Evolutionary conservation across 164 flowering plant species (phyloP), one percentile per base, ranked within the genome.

Genomic region (Stephania cephalantha): DNA sequence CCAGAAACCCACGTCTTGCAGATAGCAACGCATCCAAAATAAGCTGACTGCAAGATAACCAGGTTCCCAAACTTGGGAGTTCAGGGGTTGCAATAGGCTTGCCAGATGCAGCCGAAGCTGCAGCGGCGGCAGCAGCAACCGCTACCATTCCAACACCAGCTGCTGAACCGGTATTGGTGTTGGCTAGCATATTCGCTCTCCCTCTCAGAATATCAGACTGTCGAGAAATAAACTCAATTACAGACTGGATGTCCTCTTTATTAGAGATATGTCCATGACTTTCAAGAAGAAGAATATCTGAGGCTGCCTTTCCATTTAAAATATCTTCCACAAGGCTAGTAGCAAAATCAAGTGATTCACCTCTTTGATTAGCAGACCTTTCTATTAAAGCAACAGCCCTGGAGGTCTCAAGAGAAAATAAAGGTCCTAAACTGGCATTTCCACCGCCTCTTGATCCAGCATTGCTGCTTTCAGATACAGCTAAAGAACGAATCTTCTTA

Each of bases 111-210:
- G 86, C 91, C 68, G 97, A 90, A 46, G 95, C 63, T 12, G 63
- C 93, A 1, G 98, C 94, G 30, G 94, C 98, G 10, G 91, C 97
- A 8, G 94, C 98, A 13, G 95, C 98, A 80, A 85, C 95, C 80
- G 96, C 98, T 50, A 88, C 91, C 96, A 93, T 90, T 65, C 98
- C 97, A 78, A 82, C 94, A 79, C 93, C 96, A 79, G 90, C 87
- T 75, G 90, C 89, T 48, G 93, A 81, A 71, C 94, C 89, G 82
- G 89, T 86, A 75, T 79, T 89, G 63, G 89, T 64, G 74, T 80
- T 85, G 55, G 80, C 46, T 11, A 85, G 85, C 77, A 84, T 65
- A 4, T 92, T 90, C 61, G 94, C 95, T 87, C 86, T 88, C 68
- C 98, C 98, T 77, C 96, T 85, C 71, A 91, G 74, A 30, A 87